A percentile compares a stretch with the other conserved stretches of the same genome.
Evolutionary conservation across 1,284 basidiomycete species (phyloP).

Genomic region (Ganoderma resinaceum): DNA sequence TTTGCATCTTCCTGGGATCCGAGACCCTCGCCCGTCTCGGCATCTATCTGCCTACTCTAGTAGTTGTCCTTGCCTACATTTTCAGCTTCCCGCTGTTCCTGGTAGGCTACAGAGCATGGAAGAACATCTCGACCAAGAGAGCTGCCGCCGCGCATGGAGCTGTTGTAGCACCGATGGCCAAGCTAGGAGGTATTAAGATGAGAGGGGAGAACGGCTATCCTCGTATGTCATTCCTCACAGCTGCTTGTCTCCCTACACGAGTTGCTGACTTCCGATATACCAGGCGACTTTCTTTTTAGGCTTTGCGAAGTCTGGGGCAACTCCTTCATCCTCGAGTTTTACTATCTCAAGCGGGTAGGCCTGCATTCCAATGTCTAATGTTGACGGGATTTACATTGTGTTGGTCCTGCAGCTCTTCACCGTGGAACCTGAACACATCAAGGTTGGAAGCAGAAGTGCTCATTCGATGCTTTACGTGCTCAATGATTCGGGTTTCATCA

Average conservation of each 20-base stretch:
- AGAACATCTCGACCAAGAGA: conserved; percentile 6
- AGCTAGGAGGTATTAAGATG: not conserved
- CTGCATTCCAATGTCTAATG: not conserved
- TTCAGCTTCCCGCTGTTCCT: conserved; percentile 7
- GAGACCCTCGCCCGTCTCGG: not conserved
- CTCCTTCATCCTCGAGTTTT: conserved; percentile 25
- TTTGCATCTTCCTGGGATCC: conserved; percentile 4
- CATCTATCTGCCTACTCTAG: conserved; percentile 3
- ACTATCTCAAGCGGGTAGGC: conserved; percentile 31
- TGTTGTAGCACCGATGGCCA: conserved; percentile 27
- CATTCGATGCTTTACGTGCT: too few species aligned
- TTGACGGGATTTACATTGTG: not conserved
- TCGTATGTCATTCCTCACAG: conserved; percentile 20
- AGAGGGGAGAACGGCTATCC: conserved; percentile 19
- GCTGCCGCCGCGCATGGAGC: conserved; percentile 34
- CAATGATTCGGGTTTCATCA: conserved; percentile 6
- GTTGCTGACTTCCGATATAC: not conserved
- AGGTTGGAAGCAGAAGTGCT: conserved; percentile 21
- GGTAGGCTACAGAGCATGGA: conserved; percentile 6
- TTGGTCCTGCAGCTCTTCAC: conserved; percentile 35
- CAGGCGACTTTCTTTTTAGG: conserved; percentile 32
- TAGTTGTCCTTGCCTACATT: not conserved
- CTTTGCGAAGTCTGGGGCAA: conserved; percentile 31
- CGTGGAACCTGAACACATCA: conserved; percentile 40
- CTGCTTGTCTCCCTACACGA: not conserved